Evolutionary conservation across 495 filamentous ascomycete genomes (phyloP).

Genomic region (Halenospora varia): DNA sequence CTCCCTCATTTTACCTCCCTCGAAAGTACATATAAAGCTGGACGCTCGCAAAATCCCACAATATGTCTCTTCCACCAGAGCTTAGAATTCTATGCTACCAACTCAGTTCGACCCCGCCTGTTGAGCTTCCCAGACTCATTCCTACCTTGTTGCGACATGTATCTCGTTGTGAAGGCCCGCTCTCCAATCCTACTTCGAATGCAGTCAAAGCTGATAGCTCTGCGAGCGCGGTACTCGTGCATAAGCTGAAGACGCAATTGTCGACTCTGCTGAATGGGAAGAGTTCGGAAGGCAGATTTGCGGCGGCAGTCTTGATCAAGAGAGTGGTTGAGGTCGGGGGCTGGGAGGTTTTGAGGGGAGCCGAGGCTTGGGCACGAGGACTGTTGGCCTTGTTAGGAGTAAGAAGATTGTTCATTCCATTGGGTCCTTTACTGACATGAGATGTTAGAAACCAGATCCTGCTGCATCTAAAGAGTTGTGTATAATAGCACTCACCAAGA

Average conservation of each 20-base stretch:
- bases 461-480: constrained; percentile 66
- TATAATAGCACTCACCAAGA: constrained; percentile 71
- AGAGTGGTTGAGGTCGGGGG: constrained; percentile 75
- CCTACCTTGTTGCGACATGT: constrained; percentile 59
- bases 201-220: constrained; percentile 46
- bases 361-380: constrained; percentile 67
- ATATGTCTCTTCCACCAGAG: constrained; percentile 26
- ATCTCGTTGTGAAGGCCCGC: constrained; percentile 52
- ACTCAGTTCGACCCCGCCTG: constrained; percentile 56
- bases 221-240: constrained; percentile 60
- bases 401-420: constrained; percentile 27
- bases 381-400: constrained; percentile 69
- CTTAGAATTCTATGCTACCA: constrained; percentile 64
- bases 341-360: constrained; percentile 68
- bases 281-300: constrained; percentile 66
- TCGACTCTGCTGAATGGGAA: constrained; percentile 71
- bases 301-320: constrained; percentile 73
- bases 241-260: constrained; percentile 76
- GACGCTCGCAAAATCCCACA: too few relatives aligned
- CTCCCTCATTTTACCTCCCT: too few relatives aligned
- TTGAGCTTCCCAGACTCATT: constrained; percentile 59
- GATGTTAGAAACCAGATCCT: constrained; percentile 65
- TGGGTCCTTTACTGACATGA: too few relatives aligned
- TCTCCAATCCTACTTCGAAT: constrained; percentile 46
- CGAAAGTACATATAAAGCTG: too few relatives aligned